Evolutionary conservation across 2,329 filamentous ascomycete genomes (phyloP).

Genomic region (Curvularia lunata): DNA sequence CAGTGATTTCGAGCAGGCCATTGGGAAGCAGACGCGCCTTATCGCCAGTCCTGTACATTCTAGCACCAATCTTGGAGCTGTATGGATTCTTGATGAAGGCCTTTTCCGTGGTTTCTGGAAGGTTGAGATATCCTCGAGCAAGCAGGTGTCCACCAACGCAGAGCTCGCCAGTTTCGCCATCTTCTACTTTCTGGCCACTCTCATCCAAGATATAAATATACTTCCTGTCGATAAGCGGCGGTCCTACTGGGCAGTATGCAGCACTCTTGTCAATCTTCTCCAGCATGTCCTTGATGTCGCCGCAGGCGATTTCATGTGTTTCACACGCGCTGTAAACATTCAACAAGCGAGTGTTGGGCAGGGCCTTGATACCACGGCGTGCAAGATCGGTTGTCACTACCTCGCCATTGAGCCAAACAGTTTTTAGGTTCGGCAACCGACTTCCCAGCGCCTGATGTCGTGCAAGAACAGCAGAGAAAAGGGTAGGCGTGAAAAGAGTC

Average conservation of each 20-base stretch:
- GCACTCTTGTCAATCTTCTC: constrained; percentile 61
- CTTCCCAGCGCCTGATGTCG: constrained; percentile 70
- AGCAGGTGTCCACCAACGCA: constrained; percentile 76
- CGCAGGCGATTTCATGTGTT: constrained; percentile 80
- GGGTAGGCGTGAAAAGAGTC: constrained; percentile 82
- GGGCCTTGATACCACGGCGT: constrained; percentile 68
- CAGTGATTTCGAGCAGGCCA: constrained; percentile 75
- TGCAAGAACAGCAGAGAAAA: constrained; percentile 75
- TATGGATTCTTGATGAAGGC: constrained; percentile 74
- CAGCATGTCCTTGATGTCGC: constrained; percentile 73
- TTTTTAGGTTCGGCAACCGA: constrained; percentile 69
- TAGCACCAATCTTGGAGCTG: constrained; percentile 62
- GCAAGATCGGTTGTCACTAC: constrained; percentile 81
- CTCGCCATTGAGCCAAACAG: constrained; percentile 81
- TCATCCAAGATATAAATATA: constrained; percentile 77
- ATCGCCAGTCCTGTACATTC: constrained; percentile 79
- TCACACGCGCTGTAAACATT: constrained; percentile 86
- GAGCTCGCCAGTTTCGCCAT: constrained; percentile 72
- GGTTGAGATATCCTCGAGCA: constrained; percentile 78
- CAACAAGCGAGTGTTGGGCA: constrained; percentile 72
- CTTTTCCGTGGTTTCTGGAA: constrained; percentile 77
- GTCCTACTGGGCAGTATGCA: constrained; percentile 75
- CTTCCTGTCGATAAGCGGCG: constrained; percentile 66
- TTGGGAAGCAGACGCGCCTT: constrained; percentile 70
- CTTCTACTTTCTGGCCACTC: constrained; percentile 65